Evolutionary conservation across 345 rosid species (phyloP), one percentile per base, ranked within the genome.

Genomic region (Euclidium syriacum): DNA sequence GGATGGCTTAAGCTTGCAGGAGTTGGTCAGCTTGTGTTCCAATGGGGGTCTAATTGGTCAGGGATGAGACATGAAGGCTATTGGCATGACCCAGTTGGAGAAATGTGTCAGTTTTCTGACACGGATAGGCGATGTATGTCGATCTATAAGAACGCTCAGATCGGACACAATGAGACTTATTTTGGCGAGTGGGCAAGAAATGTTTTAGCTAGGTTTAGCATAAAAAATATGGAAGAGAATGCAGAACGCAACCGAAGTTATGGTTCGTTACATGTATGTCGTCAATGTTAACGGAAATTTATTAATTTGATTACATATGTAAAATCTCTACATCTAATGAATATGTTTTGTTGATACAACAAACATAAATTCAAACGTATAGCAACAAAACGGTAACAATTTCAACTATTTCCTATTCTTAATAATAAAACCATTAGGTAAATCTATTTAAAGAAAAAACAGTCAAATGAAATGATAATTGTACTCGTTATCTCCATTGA

Each of bases 1-100:
- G 95, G 97, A 7, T 85, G 95, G 95, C 69, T 79, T 20, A 78
- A 80, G 39, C 78, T 78, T 12, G 92, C 97, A 2, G 90, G 95
- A 1, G 88, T 83, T 2, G 95, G 92, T 24, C 95, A 87, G 43
- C 80, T 51, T 53, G 95, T 90, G 27, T 81, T 6, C 20, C 82
- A 76, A 2, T 85, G 94, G 95, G 76, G 79, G 0, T 87, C 89
- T 26, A 83, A 87, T 56, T 90, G 94, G 94, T 80, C 88, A 0
- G 94, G 86, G 32, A 85, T 90, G 90, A 79, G 56, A 52, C 90
- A 87, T 34, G 77, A 78, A 32, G 94, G 91, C 3, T 76, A 78
- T 0, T 90, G 95, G 97, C 72, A 89, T 59, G 97, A 87, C 52
- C 88, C 88, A 0, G 56, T 70, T 1, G 90, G 90, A 0, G 83